Evolutionary conservation across 2,329 filamentous ascomycete genomes (phyloP), one percentile per base, ranked within the genome.

Genomic region (Scedosporium aurantiacum): DNA sequence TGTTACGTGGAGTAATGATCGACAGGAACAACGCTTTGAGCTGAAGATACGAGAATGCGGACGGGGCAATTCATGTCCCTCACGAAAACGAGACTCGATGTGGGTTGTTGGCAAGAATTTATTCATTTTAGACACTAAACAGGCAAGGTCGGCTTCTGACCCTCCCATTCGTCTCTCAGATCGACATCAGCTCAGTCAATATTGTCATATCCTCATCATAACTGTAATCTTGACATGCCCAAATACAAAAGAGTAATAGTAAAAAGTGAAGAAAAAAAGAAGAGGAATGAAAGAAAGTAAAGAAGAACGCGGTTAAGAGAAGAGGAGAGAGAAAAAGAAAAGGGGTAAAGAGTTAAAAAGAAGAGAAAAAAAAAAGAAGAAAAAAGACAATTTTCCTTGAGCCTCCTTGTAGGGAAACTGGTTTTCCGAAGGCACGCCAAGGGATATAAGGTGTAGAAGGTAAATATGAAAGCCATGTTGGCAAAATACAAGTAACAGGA

Each of bases 311-410:
- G n/a, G 5, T 47, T 6, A 28, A 23, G 40, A 54, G 56, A 55
- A 23, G 58, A 43, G 50, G 32, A 14, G 57, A 25, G 43, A 62
- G 58, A 59, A 59, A 61, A 63, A 56, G 63, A 60, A 60, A 64
- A 61, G 47, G 55, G 58, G n/a, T n/a, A 59, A 63, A 63, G 57
- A 64, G 57, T 58, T 50, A 60, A 60, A 62, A 16, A n/a, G n/a
- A n/a, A n/a, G n/a, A n/a, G 43, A 23, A 56, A 56, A 64, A 7
- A 62, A 18, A n/a, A n/a, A n/a, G n/a, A n/a, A n/a, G n/a, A 37
- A 40, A 61, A 54, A 61, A 47, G 64, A 63, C 25, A 45, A 63
- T 57, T 6, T 41, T 41, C 23, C 37, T 59, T 12, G 41, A 27
- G 7, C 21, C 52, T 37, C 28, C 32, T 40, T 18, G 7, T 27